Evolutionary conservation across 306 rosid genomes (phyloP), one percentile per base, ranked within the genome.

Genomic region (Rosa chinensis): DNA sequence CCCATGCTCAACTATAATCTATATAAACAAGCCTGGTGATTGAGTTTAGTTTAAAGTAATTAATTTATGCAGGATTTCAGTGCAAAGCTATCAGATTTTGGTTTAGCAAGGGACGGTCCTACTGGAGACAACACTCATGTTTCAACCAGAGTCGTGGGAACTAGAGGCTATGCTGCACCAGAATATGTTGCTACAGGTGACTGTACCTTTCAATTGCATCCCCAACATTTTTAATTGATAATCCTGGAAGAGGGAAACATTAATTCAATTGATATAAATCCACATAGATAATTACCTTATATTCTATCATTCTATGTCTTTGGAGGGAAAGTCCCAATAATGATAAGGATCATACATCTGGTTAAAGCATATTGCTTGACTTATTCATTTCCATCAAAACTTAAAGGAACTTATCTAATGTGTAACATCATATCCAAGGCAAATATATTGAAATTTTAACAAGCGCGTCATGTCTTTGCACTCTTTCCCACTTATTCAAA

Each of bases 81-180:
- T 61, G 89, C 95, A 4, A 91, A 87, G 79, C 97, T 95, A 74
- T 95, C 97, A 1, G 99, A 92, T 89, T 95, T 95, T 47, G 97
- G 99, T 50, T 87, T 95, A 81, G 99, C 99, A 78, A 95, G 97
- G 79, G 99, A 95, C 78, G 97, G 97, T n/a, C 97, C 97, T 10
- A 95, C 97, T 1, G 97, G 99, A 68, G 99, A 95, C 61, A 92
- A 92, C 70, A 92, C 99, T 83, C 99, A 95, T 55, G 99, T 95
- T 59, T 95, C 99, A 10, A 95, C 99, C 76, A 77, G 97, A 87
- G 81, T 95, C 42, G 85, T 95, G 55, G 97, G 97, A 84, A 92
- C 99, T 43, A 90, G 85, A 77, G 99, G 99, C 75, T 95, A 95
- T 64, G 99, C 99, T 52, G 99, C 99, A 20, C 99, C 99, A 12